Percentiles rank a stretch among this genome's conserved stretches.
phyloP scores from a whole-genome alignment of 2,329 filamentous ascomycete species.

The Verticillium dahliae region DNA sequence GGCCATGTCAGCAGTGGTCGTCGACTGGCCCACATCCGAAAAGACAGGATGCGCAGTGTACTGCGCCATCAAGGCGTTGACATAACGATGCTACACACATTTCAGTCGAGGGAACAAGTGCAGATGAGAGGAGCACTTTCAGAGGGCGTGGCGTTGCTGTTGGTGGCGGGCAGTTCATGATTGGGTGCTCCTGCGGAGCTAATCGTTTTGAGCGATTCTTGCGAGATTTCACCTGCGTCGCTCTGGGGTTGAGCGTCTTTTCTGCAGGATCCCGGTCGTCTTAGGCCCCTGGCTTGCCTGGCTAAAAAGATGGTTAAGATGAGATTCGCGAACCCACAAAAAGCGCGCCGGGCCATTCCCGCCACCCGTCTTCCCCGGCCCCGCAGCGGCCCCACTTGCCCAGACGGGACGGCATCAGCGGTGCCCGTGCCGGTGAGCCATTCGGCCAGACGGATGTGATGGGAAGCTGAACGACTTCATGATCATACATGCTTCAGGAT shows the following conservation, averaged over 20 bases:
- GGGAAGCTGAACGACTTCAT: too few relatives aligned
- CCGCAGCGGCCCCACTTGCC: background rate
- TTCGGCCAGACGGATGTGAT: too few relatives aligned
- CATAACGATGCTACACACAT: too few relatives aligned
- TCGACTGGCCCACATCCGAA: background rate
- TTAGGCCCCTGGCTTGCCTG: background rate
- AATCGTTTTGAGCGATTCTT: background rate
- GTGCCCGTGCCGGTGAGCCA: too few relatives aligned
- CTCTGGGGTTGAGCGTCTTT: background rate
- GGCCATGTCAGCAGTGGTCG: background rate
- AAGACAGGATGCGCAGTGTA: too few relatives aligned
- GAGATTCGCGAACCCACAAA: background rate
- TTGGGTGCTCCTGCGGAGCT: background rate
- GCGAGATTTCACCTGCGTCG: background rate
- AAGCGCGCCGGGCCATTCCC: background rate
- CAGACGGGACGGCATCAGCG: background rate
- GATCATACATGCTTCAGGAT: too few relatives aligned
- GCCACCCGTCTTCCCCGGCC: background rate
- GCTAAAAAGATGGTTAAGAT: background rate
- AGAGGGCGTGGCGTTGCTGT: background rate
- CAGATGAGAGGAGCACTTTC: background rate
- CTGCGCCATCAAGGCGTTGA: too few relatives aligned
- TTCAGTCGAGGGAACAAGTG: background rate
- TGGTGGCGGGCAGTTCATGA: background rate
- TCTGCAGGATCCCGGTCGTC: background rate